phyloP scores from a whole-genome alignment of 768 basidiomycete genomes.

The Royoungia palumana region DNA sequence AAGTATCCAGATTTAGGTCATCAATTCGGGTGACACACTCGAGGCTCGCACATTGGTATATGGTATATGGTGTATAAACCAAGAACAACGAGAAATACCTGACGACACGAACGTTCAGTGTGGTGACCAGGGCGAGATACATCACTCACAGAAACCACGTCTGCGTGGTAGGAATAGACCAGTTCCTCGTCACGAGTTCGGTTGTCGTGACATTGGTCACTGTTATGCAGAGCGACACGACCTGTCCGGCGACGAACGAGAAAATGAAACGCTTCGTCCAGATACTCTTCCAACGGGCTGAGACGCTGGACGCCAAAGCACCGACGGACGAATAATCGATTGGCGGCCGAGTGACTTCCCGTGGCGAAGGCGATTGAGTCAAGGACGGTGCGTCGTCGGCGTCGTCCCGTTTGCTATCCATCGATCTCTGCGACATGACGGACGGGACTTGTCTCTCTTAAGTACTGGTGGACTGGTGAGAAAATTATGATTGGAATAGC shows the following conservation, averaged over 20 bases:
- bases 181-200: conserved; percentile 65
- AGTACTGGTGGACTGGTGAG: not conserved
- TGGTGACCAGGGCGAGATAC: not conserved
- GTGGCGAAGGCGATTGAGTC: not conserved
- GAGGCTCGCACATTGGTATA: conserved; percentile 67
- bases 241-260: conserved; percentile 71
- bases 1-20: not conserved
- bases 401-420: conserved; percentile 24
- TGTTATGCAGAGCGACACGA: conserved; percentile 85
- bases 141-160: conserved; percentile 73
- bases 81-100: conserved; percentile 78
- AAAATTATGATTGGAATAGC: conserved; percentile 1
- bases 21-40: not conserved
- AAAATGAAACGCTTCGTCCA: conserved; percentile 76
- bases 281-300: conserved; percentile 62
- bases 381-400: conserved; percentile 10
- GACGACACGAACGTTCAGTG: not conserved
- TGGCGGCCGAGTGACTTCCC: conserved; percentile 43
- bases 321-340: conserved; percentile 61
- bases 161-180: conserved; percentile 77
- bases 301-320: conserved; percentile 52
- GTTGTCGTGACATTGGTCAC: conserved; percentile 87
- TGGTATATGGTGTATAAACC: conserved; percentile 85
- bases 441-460: not conserved
- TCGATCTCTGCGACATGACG: conserved; percentile 17